Base-by-base conservation (phyloP, 73 alveolate species). In the Urostyla sp. region DNA sequence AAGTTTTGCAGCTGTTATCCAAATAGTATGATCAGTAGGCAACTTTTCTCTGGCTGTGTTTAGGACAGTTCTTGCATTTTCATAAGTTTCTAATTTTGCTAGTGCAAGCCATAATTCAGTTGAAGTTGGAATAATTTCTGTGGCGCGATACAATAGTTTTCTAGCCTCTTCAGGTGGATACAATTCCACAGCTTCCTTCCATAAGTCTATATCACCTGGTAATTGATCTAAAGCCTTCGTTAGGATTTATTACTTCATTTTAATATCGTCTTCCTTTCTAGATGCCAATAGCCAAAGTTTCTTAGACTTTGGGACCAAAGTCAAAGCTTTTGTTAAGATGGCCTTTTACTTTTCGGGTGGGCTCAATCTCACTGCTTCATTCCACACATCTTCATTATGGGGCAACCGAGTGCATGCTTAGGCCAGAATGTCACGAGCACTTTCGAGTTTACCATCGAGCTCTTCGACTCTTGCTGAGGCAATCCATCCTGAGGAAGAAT, bases 381-480 rank as follows among this genome's bases (percentile, higher is more conserved):
- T 80, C 99, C 99, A 96, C 37, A 96, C 76, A 86, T 96, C 99
- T 73, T 96, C 99, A 55, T 88, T 90, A 48, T 91, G 81, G 49
- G 96, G 96, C 45, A 95, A 92, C 38, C 88, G 60, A 57, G 83
- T 75, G 16, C 96, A 88, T 15, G 98, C 99, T 48, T 96, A 69
- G 0, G 92, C 83, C 32, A 96, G 80, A 13, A 96, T 79, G 57
- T 92, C 90, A 60, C 98, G 89, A 24, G 99, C 99, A 26, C 90
- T 95, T 35, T 91, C 53, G 32, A 93, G 51, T 36, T 96, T 91
- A 15, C 98, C 97, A 89, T 95, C 99, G 52, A 87, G 72, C 31
- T 94, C 98, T 69, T 96, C 99, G 67, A 96, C 83, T 84, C 99
- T 89, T 18, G 98, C 98, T 15, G 96, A 94, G 24, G 98, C 95